phyloP scores from a whole-genome alignment of 2,329 filamentous ascomycete species.

The Botrytis cinerea region DNA sequence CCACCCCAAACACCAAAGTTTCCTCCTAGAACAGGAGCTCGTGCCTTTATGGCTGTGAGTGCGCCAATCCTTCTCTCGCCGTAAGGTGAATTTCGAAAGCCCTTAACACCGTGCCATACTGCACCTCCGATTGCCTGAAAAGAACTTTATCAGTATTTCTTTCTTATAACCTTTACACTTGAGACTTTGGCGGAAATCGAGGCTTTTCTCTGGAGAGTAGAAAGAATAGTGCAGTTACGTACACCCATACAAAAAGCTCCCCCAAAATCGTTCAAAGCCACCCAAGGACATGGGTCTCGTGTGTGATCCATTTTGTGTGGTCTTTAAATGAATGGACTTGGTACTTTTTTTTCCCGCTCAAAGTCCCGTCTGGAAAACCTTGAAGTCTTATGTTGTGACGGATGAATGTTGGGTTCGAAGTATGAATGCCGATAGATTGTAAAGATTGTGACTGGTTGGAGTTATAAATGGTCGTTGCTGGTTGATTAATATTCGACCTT shows the following conservation, averaged over 20 bases:
- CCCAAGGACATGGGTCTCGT: slow-evolving; percentile 94
- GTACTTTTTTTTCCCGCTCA: not conserved
- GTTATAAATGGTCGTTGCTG: not conserved
- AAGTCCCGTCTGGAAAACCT: not conserved
- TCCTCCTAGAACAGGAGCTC: slow-evolving; percentile 91
- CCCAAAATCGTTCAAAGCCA: slow-evolving; percentile 95
- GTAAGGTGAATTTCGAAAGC: slow-evolving; percentile 84
- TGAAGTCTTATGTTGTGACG: not conserved
- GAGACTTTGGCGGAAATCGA: not conserved
- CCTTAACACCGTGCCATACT: slow-evolving; percentile 97
- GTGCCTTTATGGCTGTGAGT: slow-evolving; percentile 95
- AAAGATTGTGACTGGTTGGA: not conserved
- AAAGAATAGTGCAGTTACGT: slow-evolving; percentile 47
- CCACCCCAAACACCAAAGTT: slow-evolving; percentile 99
- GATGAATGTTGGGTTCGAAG: not conserved
- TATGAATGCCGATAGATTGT: not conserved
- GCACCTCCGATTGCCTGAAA: slow-evolving; percentile 71
- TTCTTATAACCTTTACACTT: not conserved
- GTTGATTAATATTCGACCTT: not conserved
- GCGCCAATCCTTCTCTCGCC: slow-evolving; percentile 95
- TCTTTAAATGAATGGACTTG: slow-evolving; percentile 1
- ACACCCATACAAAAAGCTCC: slow-evolving; percentile 97
- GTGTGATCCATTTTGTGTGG: slow-evolving; percentile 79
- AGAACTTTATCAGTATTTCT: slow-evolving; percentile 30
- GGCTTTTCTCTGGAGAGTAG: not conserved